Conservation (phyloP, 2,329 filamentous ascomycete genomes). For the Paecilomyces fulvus region DNA sequence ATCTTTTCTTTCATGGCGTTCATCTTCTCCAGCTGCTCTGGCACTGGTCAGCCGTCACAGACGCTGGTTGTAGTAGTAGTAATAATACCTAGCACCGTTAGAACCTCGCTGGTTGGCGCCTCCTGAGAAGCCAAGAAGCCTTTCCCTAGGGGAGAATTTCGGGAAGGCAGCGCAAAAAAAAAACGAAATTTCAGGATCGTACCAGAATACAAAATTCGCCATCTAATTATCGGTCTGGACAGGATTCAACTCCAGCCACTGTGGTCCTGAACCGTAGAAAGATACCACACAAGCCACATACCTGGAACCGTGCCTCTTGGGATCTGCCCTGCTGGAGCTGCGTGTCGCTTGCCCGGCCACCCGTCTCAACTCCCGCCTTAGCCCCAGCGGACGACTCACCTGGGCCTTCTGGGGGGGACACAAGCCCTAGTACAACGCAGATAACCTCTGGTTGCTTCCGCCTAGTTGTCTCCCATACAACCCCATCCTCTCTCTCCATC, state of each 20-base stretch:
- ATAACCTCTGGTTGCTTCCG: constrained; percentile 5
- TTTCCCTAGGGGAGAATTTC: background rate
- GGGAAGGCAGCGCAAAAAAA: background rate
- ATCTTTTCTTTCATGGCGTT: background rate
- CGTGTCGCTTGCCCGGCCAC: background rate
- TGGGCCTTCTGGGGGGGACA: background rate
- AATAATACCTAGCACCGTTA: background rate
- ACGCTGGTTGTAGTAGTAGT: background rate
- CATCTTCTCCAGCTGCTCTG: background rate
- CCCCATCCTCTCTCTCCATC: constrained; percentile 14
- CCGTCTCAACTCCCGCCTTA: background rate
- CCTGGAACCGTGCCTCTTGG: background rate
- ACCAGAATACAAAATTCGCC: background rate
- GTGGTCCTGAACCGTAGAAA: background rate
- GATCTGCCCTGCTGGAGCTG: constrained; percentile 1
- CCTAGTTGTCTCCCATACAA: constrained; percentile 3
- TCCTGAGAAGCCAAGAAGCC: background rate
- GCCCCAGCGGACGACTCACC: background rate
- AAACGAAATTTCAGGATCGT: background rate
- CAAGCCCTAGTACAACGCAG: background rate
- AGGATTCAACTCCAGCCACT: constrained; percentile 1
- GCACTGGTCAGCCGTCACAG: background rate
- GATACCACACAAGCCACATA: constrained; percentile 1
- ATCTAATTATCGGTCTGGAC: background rate
- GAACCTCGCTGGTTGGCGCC: background rate